Conservation (phyloP, 495 filamentous ascomycete genomes). For the Amorphotheca resinae region DNA sequence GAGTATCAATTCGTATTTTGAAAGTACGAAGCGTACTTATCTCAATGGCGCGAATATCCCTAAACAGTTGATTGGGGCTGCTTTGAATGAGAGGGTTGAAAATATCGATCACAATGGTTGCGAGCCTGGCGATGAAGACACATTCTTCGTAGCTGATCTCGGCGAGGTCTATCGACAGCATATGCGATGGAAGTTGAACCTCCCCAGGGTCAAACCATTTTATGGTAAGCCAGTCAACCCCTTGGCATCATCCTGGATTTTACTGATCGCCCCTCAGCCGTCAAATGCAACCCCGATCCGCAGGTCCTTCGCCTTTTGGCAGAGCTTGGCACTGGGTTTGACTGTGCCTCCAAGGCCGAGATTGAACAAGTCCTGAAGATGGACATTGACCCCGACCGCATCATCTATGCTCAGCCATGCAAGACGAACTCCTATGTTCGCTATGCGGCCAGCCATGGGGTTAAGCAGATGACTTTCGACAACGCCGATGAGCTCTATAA, state of each 20-base stretch:
- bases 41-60: slow-evolving; percentile 26
- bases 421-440: slow-evolving; percentile 97
- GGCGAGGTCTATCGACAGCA: slow-evolving; percentile 98
- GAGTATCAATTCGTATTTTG: slow-evolving; percentile 18
- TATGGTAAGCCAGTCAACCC: slow-evolving; percentile 57
- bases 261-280: slow-evolving; percentile 45
- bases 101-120: slow-evolving; percentile 74
- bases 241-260: neutral
- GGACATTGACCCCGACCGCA: slow-evolving; percentile 78
- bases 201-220: slow-evolving; percentile 87
- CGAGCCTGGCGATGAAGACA: slow-evolving; percentile 83
- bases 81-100: slow-evolving; percentile 69
- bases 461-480: slow-evolving; percentile 99
- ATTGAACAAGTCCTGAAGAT: slow-evolving; percentile 80
- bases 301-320: slow-evolving; percentile 80
- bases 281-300: slow-evolving; percentile 96
- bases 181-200: slow-evolving; percentile 90
- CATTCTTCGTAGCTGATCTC: slow-evolving; percentile 96
- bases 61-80: slow-evolving; percentile 58
- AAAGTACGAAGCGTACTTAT: slow-evolving; percentile 16
- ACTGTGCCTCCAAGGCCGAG: slow-evolving; percentile 95
- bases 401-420: slow-evolving; percentile 98
- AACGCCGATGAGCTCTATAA: slow-evolving; percentile 97
- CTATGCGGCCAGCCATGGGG: slow-evolving; percentile 66
- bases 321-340: slow-evolving; percentile 84